Percentiles rank a stretch among this genome's conserved stretches.
Evolutionary conservation across 2,329 filamentous ascomycete species (phyloP).

Genomic region (Lasiodiplodia gonubiensis): DNA sequence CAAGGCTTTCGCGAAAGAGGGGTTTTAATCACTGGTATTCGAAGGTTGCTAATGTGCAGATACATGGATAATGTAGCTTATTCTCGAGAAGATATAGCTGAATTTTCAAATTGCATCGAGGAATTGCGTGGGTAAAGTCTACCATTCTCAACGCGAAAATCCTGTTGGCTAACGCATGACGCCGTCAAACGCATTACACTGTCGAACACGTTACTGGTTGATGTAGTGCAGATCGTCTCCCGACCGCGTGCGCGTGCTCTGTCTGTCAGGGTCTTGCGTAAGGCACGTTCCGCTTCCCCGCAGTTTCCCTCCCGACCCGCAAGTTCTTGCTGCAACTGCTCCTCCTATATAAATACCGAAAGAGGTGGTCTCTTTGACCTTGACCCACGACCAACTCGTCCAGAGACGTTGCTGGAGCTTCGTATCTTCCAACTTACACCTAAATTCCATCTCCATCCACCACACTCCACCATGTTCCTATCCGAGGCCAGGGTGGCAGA

Average conservation of each 20-base stretch:
- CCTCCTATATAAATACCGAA: neutral
- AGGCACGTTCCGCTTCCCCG: slow-evolving; percentile 14
- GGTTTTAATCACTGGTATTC: too few relatives aligned
- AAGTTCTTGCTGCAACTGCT: slow-evolving; percentile 3
- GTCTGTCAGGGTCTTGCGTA: slow-evolving; percentile 19
- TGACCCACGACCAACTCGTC: neutral
- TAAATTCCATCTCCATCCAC: neutral
- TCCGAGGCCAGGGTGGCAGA: neutral
- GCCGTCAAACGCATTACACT: too few relatives aligned
- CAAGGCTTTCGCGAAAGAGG: too few relatives aligned
- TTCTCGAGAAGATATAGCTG: too few relatives aligned
- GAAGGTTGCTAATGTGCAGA: too few relatives aligned
- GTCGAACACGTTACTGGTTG: too few relatives aligned
- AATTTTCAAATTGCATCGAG: too few relatives aligned
- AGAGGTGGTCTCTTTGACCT: neutral
- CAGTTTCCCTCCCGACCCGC: slow-evolving; percentile 11
- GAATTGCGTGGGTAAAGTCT: too few relatives aligned
- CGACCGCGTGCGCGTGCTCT: slow-evolving; percentile 8
- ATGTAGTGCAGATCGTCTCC: slow-evolving; percentile 12
- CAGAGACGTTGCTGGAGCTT: neutral
- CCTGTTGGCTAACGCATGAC: too few relatives aligned
- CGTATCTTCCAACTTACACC: neutral
- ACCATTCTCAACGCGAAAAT: too few relatives aligned
- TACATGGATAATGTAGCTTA: too few relatives aligned
- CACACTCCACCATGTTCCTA: neutral